Evolutionary conservation across 2,329 filamentous ascomycete species (phyloP), one percentile per base, ranked within the genome.

Genomic region (Microdochium paspali): DNA sequence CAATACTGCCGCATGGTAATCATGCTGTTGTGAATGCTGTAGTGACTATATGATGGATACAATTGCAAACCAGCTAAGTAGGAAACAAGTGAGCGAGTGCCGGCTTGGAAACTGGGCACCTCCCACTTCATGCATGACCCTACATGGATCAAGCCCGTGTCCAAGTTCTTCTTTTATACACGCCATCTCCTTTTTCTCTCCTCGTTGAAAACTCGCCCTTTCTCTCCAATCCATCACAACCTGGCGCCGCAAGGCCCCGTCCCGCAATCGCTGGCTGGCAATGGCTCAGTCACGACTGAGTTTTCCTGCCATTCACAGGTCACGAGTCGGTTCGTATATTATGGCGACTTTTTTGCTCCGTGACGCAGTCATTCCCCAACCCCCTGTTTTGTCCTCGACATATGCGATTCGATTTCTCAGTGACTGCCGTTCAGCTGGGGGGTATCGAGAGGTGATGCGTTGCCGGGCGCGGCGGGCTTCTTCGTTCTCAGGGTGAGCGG

Each of bases 401-500:
- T 45, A 31, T 40, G 35, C 21, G 18, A 21, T 10, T 21, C 18
- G 15, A 21, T 5, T 21, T 20, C 44, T 45, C 43, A 47, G 54
- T 64, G 66, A 49, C 61, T 66, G 18, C 69, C 69, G 52, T 72
- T 72, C 24, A 70, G 57, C 44, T 66, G 62, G 10, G 68, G 57
- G 10, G 61, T 61, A 30, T 72, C 68, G 9, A 72, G 61, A n/a
- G 70, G 69, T 26, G 66, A 71, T 31, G 58, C 63, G 12, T 60
- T 57, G 35, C 58, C 66, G 3, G 69, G 62, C 25, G 57, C 48
- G 18, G 28, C 48, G 15, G 54, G 47, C 50, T 71, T 71, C 68
- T 79, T 78, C 18, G 70, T 68, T 54, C 77, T 72, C 50, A 81
- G 67, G 6, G 76, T 80, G 52, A 81, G 63, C 24, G 77, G 76